Base-by-base conservation (phyloP, 2,329 filamentous ascomycete genomes). In the Nemania abortiva region DNA sequence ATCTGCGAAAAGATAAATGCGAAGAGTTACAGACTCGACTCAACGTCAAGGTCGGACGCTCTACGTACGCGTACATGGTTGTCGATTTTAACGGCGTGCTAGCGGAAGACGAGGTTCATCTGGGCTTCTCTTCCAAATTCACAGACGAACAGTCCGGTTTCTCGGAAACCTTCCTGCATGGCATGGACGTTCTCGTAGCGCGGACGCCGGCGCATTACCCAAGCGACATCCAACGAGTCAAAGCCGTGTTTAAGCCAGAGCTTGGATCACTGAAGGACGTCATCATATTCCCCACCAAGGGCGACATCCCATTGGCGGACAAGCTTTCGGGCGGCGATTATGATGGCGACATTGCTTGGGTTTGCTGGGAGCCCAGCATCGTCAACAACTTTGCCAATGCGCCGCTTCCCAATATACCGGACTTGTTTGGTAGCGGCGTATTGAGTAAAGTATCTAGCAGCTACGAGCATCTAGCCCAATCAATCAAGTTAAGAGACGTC, bases 251-350 rank as follows among this genome's bases (percentile, higher is more conserved):
- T 68, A 85, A 82, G n/a, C 84, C 85, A 0, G 84, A 89, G 50
- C 81, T 95, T 0, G 87, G 90, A 2, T 87, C 88, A 2, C 79
- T 97, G 0, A 91, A 91, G 69, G 91, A 98, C 73, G 90, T 97
- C 1, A 85, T 96, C 15, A 86, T 98, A 0, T 98, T 98, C 72
- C 85, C 92, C 0, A 84, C 83, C 0, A 87, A 86, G 68, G 92
- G 92, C 0, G 76, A 85, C 29, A 81, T 80, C 0, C 88, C 92
- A 0, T 83, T 94, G 0, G 93, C 92, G 0, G 87, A 89, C 9
- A 90, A 90, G 74, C 82, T 95, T 0, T 93, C 92, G 1, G 93
- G 93, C 0, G 93, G 93, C 0, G 93, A 95, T 74, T 95, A 94
- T 70, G 92, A 95, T 72, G 93, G 93, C 0, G 93, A 96, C 70